Percentiles rank a stretch among this genome's conserved stretches.
Evolutionary conservation across 2,329 filamentous ascomycete species (phyloP).

Genomic region (Botryotinia globosa): DNA sequence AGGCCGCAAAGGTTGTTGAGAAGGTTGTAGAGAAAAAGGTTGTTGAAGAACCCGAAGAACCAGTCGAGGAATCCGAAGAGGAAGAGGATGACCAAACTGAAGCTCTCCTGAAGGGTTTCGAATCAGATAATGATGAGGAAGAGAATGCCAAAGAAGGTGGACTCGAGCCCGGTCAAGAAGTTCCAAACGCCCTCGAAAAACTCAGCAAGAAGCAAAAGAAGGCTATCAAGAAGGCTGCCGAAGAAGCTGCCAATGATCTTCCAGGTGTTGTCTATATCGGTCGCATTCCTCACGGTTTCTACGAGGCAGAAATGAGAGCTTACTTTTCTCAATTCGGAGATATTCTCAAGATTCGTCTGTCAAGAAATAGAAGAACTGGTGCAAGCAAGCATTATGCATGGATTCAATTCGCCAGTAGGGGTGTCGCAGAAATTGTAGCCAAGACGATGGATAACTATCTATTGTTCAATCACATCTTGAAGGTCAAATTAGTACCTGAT

Average conservation of each 20-base stretch:
- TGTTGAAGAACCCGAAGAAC: slow-evolving; percentile 14
- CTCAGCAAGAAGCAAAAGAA: slow-evolving; percentile 49
- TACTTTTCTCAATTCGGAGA: slow-evolving; percentile 94
- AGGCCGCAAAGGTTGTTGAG: slow-evolving; percentile 20
- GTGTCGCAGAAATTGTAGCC: slow-evolving; percentile 86
- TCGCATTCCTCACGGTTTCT: slow-evolving; percentile 92
- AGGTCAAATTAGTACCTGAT: slow-evolving; percentile 74
- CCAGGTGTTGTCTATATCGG: slow-evolving; percentile 87
- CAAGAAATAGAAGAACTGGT: slow-evolving; percentile 88
- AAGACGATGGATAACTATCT: slow-evolving; percentile 98
- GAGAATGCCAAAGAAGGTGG: slow-evolving; percentile 42
- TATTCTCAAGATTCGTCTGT: slow-evolving; percentile 74
- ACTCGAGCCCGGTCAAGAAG: slow-evolving; percentile 43
- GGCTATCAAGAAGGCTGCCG: slow-evolving; percentile 45
- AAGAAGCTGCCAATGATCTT: slow-evolving; percentile 47
- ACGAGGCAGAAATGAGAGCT: slow-evolving; percentile 88
- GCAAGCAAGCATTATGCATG: slow-evolving; percentile 93
- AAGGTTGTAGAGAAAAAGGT: slow-evolving; percentile 25
- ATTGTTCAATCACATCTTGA: slow-evolving; percentile 89
- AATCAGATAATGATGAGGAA: slow-evolving; percentile 41
- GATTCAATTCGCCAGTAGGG: slow-evolving; percentile 74
- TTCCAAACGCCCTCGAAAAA: slow-evolving; percentile 29
- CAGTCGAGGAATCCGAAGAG: slow-evolving; percentile 24
- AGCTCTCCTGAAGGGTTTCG: slow-evolving; percentile 53
- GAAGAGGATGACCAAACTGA: slow-evolving; percentile 51